These are phyloP conservation scores for Verticillium alfalfae DNA, from an alignment of 2,329 filamentous ascomycete species.

Conservation along the genomic window DNA sequence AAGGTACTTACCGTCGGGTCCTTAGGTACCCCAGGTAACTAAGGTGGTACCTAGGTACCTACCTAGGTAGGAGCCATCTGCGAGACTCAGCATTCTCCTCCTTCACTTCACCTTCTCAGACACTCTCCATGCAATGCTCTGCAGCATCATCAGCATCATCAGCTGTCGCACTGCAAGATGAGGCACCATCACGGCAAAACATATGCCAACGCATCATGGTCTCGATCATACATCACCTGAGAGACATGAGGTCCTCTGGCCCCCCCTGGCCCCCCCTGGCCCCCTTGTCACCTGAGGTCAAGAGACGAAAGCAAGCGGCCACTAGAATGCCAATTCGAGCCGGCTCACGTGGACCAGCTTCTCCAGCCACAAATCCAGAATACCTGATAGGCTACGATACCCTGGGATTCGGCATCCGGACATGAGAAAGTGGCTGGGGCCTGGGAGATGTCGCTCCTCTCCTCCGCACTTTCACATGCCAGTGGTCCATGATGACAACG, in stretches of 20 bases:
- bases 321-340: background rate
- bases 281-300: background rate
- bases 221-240: background rate
- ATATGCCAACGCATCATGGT: background rate
- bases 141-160: background rate
- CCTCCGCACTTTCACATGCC: constrained; percentile 5
- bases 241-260: background rate
- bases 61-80: background rate
- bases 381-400: background rate
- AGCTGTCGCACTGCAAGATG: background rate
- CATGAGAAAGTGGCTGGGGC: background rate
- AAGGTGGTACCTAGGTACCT: no score
- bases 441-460: background rate
- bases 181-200: background rate
- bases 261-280: background rate
- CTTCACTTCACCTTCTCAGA: background rate
- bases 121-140: background rate
- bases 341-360: background rate
- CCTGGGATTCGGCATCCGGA: background rate
- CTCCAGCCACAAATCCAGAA: background rate
- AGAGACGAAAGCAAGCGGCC: background rate
- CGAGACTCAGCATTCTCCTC: background rate
- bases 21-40: no score
- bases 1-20: no score
- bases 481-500: background rate